Conservation (phyloP, 176 grass and related monocot genomes). For the Poa pratensis region DNA sequence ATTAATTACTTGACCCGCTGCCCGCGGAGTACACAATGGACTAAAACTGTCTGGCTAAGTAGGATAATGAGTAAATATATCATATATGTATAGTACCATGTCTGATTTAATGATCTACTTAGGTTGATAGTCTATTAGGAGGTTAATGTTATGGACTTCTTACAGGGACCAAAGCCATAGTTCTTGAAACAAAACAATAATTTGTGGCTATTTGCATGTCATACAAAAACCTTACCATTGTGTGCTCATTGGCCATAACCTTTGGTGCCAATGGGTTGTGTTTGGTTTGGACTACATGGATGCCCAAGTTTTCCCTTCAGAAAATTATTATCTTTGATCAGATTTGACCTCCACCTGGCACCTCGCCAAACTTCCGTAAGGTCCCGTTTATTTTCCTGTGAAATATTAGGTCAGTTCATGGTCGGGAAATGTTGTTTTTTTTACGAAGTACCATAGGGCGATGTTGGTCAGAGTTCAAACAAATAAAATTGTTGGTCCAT, state of each 20-base stretch:
- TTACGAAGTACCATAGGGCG: not conserved
- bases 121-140: not conserved
- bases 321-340: not conserved
- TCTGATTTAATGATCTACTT: not conserved
- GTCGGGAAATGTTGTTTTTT: not conserved
- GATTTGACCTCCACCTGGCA: not conserved
- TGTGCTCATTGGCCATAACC: not conserved
- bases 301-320: not conserved
- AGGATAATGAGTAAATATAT: not conserved
- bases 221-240: not conserved
- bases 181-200: conserved; percentile 21
- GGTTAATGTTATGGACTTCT: not conserved
- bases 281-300: not conserved
- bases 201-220: not conserved
- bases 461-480: not conserved
- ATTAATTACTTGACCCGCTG: not conserved
- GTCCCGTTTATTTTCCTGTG: not conserved
- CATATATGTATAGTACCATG: not conserved
- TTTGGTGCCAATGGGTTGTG: not conserved
- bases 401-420: not conserved
- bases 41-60: not conserved
- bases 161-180: not conserved
- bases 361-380: not conserved
- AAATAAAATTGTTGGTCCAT: not conserved
- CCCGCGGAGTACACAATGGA: not conserved